These are phyloP conservation scores for Jaltomata sinuosa DNA, from an alignment of 257 asterid species.

Conservation along the genomic window DNA sequence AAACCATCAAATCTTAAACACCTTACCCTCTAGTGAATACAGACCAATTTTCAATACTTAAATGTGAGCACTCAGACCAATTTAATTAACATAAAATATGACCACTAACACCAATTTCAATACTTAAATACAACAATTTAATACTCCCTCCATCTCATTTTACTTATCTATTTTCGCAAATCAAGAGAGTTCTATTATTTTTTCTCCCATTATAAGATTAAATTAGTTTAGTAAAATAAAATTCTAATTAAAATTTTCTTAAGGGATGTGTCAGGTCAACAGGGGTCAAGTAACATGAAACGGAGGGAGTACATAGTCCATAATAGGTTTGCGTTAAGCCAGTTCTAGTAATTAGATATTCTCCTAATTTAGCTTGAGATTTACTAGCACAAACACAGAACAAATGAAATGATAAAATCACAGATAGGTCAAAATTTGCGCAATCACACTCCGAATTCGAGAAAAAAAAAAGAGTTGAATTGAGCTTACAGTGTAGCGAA, in stretches of 20 bases:
- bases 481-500: conserved; percentile 58
- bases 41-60: background rate
- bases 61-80: background rate
- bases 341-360: background rate
- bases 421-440: background rate
- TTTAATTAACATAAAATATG: background rate
- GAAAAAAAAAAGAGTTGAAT: background rate
- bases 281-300: too few species aligned
- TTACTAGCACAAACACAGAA: background rate
- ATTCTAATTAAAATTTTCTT: too few species aligned
- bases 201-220: too few species aligned
- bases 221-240: too few species aligned
- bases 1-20: background rate
- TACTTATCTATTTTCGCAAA: too few species aligned
- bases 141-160: too few species aligned
- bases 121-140: background rate
- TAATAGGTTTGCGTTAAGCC: background rate
- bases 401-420: background rate
- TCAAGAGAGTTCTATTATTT: too few species aligned
- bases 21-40: background rate
- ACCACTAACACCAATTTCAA: background rate
- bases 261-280: too few species aligned
- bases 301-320: background rate
- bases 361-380: background rate
- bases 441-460: background rate